Conservation (phyloP, 805 yeast species). For the Lipomyces spencermartinsiae region DNA sequence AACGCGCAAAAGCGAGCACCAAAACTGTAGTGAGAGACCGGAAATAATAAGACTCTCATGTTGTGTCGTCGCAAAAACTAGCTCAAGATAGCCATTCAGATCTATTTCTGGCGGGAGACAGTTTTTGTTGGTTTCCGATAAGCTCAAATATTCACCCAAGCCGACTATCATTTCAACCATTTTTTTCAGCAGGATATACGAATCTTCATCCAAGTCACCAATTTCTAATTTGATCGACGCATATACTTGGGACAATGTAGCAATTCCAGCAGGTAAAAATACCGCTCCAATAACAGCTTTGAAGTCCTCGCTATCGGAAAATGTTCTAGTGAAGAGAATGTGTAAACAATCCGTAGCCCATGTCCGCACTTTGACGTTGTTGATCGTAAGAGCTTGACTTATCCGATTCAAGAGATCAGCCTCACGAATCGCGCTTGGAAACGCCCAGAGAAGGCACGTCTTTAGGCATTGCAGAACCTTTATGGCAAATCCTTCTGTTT, state of each 20-base stretch:
- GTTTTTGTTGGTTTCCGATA: slow-evolving; percentile 48
- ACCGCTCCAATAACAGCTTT: slow-evolving; percentile 78
- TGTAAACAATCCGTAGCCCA: slow-evolving; percentile 91
- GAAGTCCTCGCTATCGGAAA: slow-evolving; percentile 70
- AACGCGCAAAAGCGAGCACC: slow-evolving; percentile 88
- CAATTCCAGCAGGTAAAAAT: slow-evolving; percentile 75
- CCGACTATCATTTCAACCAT: slow-evolving; percentile 93
- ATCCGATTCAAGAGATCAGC: slow-evolving; percentile 71
- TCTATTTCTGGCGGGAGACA: slow-evolving; percentile 62
- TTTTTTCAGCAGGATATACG: slow-evolving; percentile 83
- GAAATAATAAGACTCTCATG: slow-evolving; percentile 89
- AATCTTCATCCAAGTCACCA: slow-evolving; percentile 75
- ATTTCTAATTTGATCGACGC: slow-evolving; percentile 56
- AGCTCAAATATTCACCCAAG: slow-evolving; percentile 75
- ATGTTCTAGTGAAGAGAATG: slow-evolving; percentile 80
- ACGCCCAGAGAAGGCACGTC: slow-evolving; percentile 89
- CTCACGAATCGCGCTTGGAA: slow-evolving; percentile 72
- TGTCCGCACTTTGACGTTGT: slow-evolving; percentile 61
- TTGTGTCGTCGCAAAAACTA: slow-evolving; percentile 79
- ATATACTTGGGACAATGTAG: slow-evolving; percentile 69
- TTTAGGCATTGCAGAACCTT: slow-evolving; percentile 82
- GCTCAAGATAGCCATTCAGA: slow-evolving; percentile 67
- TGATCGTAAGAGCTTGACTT: slow-evolving; percentile 49
- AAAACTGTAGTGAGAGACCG: slow-evolving; percentile 88
- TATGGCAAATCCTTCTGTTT: slow-evolving; percentile 56